These are phyloP conservation scores for Trypanosoma brucei DNA, from an alignment of 208 protist genomes.

Conservation along the genomic window DNA sequence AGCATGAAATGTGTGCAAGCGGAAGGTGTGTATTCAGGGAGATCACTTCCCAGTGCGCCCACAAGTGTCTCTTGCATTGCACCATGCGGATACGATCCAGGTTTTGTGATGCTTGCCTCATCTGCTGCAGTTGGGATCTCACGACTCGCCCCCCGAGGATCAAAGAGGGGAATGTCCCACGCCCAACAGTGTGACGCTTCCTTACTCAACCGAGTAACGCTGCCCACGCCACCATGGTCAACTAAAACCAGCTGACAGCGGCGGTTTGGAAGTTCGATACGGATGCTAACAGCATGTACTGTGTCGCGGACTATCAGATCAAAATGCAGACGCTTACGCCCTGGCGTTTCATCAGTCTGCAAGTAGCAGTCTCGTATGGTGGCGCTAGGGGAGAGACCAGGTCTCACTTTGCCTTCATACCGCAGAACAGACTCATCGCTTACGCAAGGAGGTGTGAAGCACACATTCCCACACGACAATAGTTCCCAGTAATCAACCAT, in stretches of 20 bases:
- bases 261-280: constrained; percentile 50
- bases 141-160: neutral
- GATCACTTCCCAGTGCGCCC: neutral
- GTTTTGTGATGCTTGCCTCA: no score
- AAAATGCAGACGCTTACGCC: constrained; percentile 28
- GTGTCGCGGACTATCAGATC: constrained; percentile 30
- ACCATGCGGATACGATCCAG: neutral
- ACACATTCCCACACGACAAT: constrained; percentile 21
- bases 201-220: constrained; percentile 17
- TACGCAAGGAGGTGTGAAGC: constrained; percentile 49
- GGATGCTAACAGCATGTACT: constrained; percentile 33
- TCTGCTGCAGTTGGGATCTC: no score
- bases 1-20: constrained; percentile 16
- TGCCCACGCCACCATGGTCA: constrained; percentile 42
- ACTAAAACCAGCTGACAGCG: constrained; percentile 43
- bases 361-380: constrained; percentile 29
- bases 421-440: constrained; percentile 34
- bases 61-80: neutral
- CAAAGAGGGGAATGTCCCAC: constrained; percentile 51
- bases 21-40: constrained; percentile 8
- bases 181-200: constrained; percentile 41
- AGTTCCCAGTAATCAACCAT: constrained; percentile 53
- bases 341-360: constrained; percentile 25
- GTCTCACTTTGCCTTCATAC: constrained; percentile 22
- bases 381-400: constrained; percentile 7